phyloP scores from a whole-genome alignment of 176 grass and related monocot genomes.

The Pontederia paniculata region DNA sequence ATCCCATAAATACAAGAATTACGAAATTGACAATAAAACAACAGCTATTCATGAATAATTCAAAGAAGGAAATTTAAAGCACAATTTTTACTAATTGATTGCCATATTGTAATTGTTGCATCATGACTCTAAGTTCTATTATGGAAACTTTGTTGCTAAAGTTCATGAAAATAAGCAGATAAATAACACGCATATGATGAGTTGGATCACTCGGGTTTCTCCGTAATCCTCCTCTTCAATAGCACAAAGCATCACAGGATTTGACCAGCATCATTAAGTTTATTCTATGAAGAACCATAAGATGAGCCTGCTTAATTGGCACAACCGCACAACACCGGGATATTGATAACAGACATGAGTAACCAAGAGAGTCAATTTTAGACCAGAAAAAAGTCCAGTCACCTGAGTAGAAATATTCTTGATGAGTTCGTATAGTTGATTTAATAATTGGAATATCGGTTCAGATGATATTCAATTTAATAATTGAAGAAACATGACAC shows the following conservation, averaged over 20 bases:
- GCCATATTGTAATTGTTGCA: constrained; percentile 74
- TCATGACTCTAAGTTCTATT: constrained; percentile 88
- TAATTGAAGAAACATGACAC: no score
- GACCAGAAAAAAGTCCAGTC: constrained; percentile 89
- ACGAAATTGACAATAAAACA: neutral
- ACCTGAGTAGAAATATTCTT: constrained; percentile 44
- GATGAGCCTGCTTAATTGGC: constrained; percentile 95
- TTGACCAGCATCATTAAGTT: constrained; percentile 83
- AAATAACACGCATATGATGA: constrained; percentile 96
- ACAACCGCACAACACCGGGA: constrained; percentile 72
- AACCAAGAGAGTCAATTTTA: constrained; percentile 85
- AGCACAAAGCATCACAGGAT: constrained; percentile 82
- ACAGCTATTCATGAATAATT: neutral
- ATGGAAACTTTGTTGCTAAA: constrained; percentile 93
- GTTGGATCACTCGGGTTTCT: constrained; percentile 71
- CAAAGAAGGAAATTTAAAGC: neutral
- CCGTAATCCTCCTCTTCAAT: constrained; percentile 78
- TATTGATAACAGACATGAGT: constrained; percentile 82
- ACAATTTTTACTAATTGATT: constrained; percentile 69
- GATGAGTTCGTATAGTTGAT: no score
- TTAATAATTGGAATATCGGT: no score
- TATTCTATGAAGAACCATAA: constrained; percentile 83
- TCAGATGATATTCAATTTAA: no score
- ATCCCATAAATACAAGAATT: constrained; percentile 33
- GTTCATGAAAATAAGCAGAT: constrained; percentile 97